Conservation (phyloP, 768 basidiomycete genomes). For the Collybia sordida region DNA sequence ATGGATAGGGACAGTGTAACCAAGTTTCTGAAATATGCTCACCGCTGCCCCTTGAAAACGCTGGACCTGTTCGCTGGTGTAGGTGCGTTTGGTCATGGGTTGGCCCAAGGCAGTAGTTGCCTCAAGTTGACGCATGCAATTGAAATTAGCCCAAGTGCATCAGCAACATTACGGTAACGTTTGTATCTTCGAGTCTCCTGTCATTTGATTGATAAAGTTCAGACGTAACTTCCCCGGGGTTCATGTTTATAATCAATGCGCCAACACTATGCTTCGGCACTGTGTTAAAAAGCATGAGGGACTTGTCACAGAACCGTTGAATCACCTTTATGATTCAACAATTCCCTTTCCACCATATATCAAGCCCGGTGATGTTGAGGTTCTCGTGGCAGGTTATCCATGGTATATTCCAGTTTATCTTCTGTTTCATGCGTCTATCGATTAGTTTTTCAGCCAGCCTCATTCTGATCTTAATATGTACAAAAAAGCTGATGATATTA, state of each 20-base stretch:
- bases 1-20: constrained; percentile 24
- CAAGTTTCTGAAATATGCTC: constrained; percentile 30
- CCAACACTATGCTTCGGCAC: constrained; percentile 60
- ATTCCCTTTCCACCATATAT: constrained; percentile 44
- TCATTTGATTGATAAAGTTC: constrained; percentile 5
- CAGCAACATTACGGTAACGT: constrained; percentile 58
- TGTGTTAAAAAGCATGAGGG: constrained; percentile 52
- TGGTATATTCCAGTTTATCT: constrained; percentile 42
- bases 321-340: constrained; percentile 37
- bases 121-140: constrained; percentile 63
- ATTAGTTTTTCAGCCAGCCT: constrained; percentile 53
- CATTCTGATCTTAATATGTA: constrained; percentile 76
- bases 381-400: constrained; percentile 72
- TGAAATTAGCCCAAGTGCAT: constrained; percentile 78
- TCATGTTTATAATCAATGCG: constrained; percentile 68
- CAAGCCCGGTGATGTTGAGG: constrained; percentile 53
- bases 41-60: constrained; percentile 25
- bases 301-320: constrained; percentile 36
- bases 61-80: constrained; percentile 52
- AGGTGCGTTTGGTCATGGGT: constrained; percentile 63
- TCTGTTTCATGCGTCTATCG: neutral
- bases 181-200: neutral
- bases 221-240: constrained; percentile 55
- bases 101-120: constrained; percentile 52
- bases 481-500: constrained; percentile 62